These are phyloP conservation scores for bread wheat (Triticum aestivum) DNA, from an alignment of 176 grass and related monocot genomes.

Conservation along the genomic window IWGSC_CS_RefSeq_v2.1 NC_057799.1:11386800-11387299, in stretches of 20 bases:
- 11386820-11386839: no score
- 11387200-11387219: background rate
- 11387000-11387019: background rate
- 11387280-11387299: no score
- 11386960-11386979: background rate
- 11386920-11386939: no score
- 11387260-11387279: no score
- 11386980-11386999: background rate
- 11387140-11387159: background rate
- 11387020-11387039: background rate
- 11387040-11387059: background rate
- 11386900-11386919: no score
- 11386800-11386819: no score
- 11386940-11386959: no score
- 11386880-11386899: no score
- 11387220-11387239: background rate
- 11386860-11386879: no score
- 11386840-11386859: no score
- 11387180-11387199: background rate
- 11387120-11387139: conserved; percentile 12
- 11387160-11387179: background rate
- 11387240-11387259: no score
- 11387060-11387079: background rate
- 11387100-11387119: background rate
- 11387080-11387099: background rate